phyloP scores from a whole-genome alignment of 2,329 filamentous ascomycete genomes.

The Penicillium thymicola region DNA sequence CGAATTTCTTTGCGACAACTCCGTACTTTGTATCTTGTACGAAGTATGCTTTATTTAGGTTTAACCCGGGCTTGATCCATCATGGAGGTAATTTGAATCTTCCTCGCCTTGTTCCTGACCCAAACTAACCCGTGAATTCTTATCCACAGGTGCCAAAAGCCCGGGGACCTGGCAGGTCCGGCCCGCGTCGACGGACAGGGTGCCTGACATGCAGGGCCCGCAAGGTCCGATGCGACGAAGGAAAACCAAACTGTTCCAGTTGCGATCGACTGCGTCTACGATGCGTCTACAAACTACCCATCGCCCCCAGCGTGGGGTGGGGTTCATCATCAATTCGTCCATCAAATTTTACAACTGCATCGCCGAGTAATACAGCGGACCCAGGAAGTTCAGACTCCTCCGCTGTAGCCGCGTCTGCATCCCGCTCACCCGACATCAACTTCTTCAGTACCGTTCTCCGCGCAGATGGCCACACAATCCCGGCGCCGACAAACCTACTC shows the following conservation, averaged over 20 bases:
- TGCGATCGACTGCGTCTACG: slow-evolving; percentile 32
- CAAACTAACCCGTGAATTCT: slow-evolving; percentile 9
- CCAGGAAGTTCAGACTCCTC: background rate
- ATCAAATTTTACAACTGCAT: background rate
- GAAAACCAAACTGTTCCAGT: slow-evolving; percentile 35
- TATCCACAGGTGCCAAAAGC: slow-evolving; percentile 25
- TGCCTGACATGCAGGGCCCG: slow-evolving; percentile 36
- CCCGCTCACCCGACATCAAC: slow-evolving; percentile 22
- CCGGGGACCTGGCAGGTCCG: slow-evolving; percentile 34
- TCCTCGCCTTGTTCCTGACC: background rate
- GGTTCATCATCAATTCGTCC: background rate
- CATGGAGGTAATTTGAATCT: slow-evolving; percentile 20
- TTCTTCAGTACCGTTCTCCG: slow-evolving; percentile 31
- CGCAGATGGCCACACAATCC: slow-evolving; percentile 20
- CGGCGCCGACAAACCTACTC: slow-evolving; percentile 3
- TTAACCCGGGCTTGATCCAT: slow-evolving; percentile 5
- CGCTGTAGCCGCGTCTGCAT: background rate
- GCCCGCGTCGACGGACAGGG: slow-evolving; percentile 34
- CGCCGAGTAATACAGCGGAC: background rate
- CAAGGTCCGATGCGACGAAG: slow-evolving; percentile 38
- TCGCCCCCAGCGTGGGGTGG: slow-evolving; percentile 13
- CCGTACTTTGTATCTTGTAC: background rate
- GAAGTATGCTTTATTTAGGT: background rate
- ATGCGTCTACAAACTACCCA: slow-evolving; percentile 30
- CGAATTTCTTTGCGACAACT: background rate